phyloP scores from a whole-genome alignment of 257 asterid species.

The Prunella vulgaris region DNA sequence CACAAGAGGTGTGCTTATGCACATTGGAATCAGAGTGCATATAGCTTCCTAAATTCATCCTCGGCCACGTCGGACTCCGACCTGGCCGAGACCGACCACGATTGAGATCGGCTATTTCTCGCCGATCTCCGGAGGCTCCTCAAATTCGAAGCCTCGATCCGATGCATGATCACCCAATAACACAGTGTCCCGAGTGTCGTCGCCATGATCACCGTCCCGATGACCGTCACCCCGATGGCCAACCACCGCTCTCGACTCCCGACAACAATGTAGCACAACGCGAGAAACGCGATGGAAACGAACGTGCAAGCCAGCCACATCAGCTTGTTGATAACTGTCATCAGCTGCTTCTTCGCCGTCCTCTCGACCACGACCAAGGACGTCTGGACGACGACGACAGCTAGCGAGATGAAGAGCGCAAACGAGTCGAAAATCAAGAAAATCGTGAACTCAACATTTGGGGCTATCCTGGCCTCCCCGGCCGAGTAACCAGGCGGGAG shows the following conservation, averaged over 20 bases:
- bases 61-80: constrained; percentile 49
- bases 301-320: constrained; percentile 83
- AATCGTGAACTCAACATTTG: constrained; percentile 38
- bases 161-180: constrained; percentile 63
- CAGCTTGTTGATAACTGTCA: constrained; percentile 72
- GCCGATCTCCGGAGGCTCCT: constrained; percentile 48
- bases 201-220: constrained; percentile 62
- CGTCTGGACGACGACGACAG: constrained; percentile 81
- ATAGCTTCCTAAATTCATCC: constrained; percentile 51
- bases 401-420: constrained; percentile 71
- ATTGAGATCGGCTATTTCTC: constrained; percentile 45
- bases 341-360: constrained; percentile 54
- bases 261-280: constrained; percentile 52
- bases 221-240: constrained; percentile 54
- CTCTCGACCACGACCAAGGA: constrained; percentile 68
- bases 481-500: constrained; percentile 31
- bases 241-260: constrained; percentile 56
- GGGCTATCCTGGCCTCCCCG: constrained; percentile 68
- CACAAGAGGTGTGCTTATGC: neutral
- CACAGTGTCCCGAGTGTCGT: constrained; percentile 61
- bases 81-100: constrained; percentile 46
- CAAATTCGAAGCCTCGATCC: constrained; percentile 67
- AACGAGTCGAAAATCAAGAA: constrained; percentile 66
- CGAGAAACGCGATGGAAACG: constrained; percentile 54
- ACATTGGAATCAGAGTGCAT: constrained; percentile 47